Conservation (phyloP, 2,329 filamentous ascomycete species). For the Phaeosphaeriaceae sp. region DNA sequence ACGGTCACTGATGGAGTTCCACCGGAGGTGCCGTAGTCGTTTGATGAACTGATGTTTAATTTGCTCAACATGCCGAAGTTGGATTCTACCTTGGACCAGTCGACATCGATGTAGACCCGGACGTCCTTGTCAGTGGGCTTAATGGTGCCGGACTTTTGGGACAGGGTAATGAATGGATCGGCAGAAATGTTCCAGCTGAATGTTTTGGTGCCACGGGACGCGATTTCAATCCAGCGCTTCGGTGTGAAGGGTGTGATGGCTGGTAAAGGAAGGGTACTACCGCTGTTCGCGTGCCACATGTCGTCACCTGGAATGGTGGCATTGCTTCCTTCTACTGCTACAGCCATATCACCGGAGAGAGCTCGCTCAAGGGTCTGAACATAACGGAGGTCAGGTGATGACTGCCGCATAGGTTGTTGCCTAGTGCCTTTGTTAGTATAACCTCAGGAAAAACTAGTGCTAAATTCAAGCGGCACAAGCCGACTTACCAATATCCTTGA, state of each 20-base stretch:
- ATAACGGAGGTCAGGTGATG: slow-evolving; percentile 65
- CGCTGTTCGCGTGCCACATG: slow-evolving; percentile 61
- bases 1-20: slow-evolving; percentile 37
- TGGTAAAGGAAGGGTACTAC: slow-evolving; percentile 36
- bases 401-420: slow-evolving; percentile 77
- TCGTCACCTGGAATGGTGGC: slow-evolving; percentile 73
- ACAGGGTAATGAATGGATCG: slow-evolving; percentile 47
- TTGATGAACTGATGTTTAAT: slow-evolving; percentile 43
- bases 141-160: slow-evolving; percentile 40
- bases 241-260: slow-evolving; percentile 44
- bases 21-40: slow-evolving; percentile 49
- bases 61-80: slow-evolving; percentile 36
- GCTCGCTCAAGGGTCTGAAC: slow-evolving; percentile 64
- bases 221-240: slow-evolving; percentile 47
- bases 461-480: slow-evolving; percentile 34
- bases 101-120: slow-evolving; percentile 47
- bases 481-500: slow-evolving; percentile 46
- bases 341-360: slow-evolving; percentile 67
- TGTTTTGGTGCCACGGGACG: slow-evolving; percentile 37
- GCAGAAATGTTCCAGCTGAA: slow-evolving; percentile 47
- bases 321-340: slow-evolving; percentile 69
- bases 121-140: slow-evolving; percentile 38
- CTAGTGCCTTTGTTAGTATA: slow-evolving; percentile 40
- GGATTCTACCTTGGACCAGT: slow-evolving; percentile 39
- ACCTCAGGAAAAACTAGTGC: not conserved